Percentiles rank a stretch among this genome's conserved stretches.
Conservation (phyloP, 495 filamentous ascomycete species). For the Aspergillus diversus region DNA sequence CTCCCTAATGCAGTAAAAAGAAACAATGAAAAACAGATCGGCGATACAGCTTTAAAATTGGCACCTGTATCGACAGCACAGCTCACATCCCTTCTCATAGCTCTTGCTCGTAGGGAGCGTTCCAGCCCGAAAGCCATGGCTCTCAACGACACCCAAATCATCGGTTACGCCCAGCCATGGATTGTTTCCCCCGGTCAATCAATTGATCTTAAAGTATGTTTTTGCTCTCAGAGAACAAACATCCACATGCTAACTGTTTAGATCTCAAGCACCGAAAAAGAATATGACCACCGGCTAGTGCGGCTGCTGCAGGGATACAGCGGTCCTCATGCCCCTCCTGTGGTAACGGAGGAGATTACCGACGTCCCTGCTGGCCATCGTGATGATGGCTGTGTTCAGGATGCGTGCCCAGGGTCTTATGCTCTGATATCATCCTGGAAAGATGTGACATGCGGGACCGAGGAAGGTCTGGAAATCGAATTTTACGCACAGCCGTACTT, state of each 20-base stretch:
- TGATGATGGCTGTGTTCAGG: background rate
- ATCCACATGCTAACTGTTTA: background rate
- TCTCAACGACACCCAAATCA: background rate
- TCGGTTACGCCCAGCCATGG: constrained; percentile 5
- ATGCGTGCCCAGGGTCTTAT: background rate
- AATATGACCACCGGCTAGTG: background rate
- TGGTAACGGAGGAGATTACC: background rate
- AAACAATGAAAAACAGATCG: background rate
- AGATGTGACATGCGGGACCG: background rate
- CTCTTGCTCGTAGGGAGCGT: no score
- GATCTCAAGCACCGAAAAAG: background rate
- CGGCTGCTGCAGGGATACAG: background rate
- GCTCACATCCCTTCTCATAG: background rate
- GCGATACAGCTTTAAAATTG: background rate
- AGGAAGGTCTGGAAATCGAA: background rate
- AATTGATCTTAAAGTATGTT: background rate
- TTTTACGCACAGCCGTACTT: constrained; percentile 2
- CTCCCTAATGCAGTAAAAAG: background rate
- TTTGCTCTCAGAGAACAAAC: background rate
- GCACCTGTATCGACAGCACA: background rate
- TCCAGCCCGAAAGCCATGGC: background rate
- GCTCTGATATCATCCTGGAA: background rate
- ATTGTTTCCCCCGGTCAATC: constrained; percentile 2
- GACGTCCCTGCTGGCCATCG: background rate
- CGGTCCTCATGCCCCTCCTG: background rate